Base-by-base conservation (phyloP, 768 basidiomycete genomes). In the Pulveroboletus sp. region DNA sequence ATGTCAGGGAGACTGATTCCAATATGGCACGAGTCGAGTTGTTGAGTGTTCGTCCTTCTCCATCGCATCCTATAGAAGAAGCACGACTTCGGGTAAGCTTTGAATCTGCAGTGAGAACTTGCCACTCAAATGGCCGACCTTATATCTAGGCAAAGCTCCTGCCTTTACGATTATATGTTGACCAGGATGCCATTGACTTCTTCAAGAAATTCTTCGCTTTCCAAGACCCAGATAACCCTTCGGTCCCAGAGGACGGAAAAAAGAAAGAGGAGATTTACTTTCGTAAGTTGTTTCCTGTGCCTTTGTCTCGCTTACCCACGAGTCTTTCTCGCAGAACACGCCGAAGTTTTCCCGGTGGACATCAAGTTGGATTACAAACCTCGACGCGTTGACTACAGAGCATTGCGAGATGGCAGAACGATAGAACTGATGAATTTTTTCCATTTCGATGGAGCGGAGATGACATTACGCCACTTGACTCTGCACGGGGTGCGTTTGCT, bases 401-500 rank as follows among this genome's bases (percentile, higher is more conserved):
- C 94, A 9, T 72, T 99, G 49, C 80, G 84, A 33, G 87, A 94
- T 52, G 97, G 97, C 13, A 82, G 78, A 67, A 94, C 93, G 0
- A 95, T 95, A 51, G 97, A 99, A 63, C 70, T 99, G 39, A 98
- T 99, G 95, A 99, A 99, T 65, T 98, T 99, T 68, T 99, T 99
- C 85, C 94, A 98, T 69, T 99, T 98, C 56, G 97, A 98, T 59
- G 94, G 92, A 1, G 90, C 95, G 4, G 97, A 97, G 68, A 98
- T 99, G 93, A 97, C 94, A 0, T 68, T 99, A 44, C 78, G 97
- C 48, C 94, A 97, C 61, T 86, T 98, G 54, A 92, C 90, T 16
- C 66, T 98, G 27, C 82, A 86, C 51, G 97, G 97, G 25, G 94
- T 97, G 65, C 62, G 91, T 76, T 13, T 36, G 17, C 16, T 54